These are phyloP conservation scores for Cenchrus fungigraminus DNA, from an alignment of 176 grass and related monocot genomes.

Conservation along the genomic window DNA sequence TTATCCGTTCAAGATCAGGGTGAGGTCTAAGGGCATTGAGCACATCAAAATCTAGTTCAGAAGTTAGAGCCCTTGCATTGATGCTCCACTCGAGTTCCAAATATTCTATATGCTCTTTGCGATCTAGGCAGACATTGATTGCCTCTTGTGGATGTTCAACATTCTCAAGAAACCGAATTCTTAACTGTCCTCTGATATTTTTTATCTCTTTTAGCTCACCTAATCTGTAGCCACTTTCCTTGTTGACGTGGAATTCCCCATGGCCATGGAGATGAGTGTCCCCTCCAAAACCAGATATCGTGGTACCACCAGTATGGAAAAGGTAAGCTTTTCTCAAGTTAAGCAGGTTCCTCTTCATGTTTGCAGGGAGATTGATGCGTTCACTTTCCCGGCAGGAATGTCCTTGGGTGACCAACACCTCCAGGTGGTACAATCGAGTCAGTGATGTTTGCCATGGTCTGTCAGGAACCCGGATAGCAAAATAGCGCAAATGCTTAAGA, in stretches of 20 bases:
- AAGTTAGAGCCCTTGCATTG: conserved; percentile 23
- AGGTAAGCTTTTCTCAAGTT: conserved; percentile 57
- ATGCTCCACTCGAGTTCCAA: conserved; percentile 51
- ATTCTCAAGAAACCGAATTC: conserved; percentile 58
- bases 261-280: conserved; percentile 46
- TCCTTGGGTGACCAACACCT: conserved; percentile 44
- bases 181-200: conserved; percentile 38
- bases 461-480: conserved; percentile 43
- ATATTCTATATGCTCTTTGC: conserved; percentile 41
- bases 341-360: conserved; percentile 48
- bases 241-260: conserved; percentile 59
- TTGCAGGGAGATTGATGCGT: conserved; percentile 38
- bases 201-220: conserved; percentile 52
- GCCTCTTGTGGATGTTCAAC: conserved; percentile 42
- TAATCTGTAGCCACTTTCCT: conserved; percentile 51
- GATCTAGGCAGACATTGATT: conserved; percentile 38
- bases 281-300: conserved; percentile 49
- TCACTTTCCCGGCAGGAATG: conserved; percentile 57
- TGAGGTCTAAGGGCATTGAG: conserved; percentile 56
- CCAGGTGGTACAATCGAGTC: conserved; percentile 52
- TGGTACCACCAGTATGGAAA: conserved; percentile 26
- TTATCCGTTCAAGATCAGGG: conserved; percentile 45
- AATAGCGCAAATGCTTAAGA: conserved; percentile 57
- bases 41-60: conserved; percentile 47
- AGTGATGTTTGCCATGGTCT: conserved; percentile 37